Percentiles rank a stretch among this genome's conserved stretches.
Conservation (phyloP, 1,284 basidiomycete genomes). For the Sporisorium exsertum region DNA sequence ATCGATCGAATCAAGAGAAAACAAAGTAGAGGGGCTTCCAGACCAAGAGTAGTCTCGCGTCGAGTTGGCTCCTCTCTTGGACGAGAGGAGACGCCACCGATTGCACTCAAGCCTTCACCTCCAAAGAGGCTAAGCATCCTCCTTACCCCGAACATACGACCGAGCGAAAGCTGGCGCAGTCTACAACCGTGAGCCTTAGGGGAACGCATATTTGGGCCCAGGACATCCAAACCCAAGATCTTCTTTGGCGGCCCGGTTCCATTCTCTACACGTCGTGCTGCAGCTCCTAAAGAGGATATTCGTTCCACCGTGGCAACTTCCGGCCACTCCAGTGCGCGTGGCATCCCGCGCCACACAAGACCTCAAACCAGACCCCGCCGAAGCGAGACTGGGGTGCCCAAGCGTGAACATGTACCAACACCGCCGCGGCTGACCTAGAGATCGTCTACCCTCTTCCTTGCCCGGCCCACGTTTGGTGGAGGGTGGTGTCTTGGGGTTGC, state of each 20-base stretch:
- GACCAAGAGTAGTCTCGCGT: slow-evolving; percentile 68
- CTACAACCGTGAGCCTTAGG: slow-evolving; percentile 20
- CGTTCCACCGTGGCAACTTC: slow-evolving; percentile 6
- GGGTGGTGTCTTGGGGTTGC: slow-evolving; percentile 53
- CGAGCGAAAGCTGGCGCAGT: slow-evolving; percentile 45
- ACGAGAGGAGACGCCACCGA: slow-evolving; percentile 61
- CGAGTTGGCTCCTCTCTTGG: slow-evolving; percentile 55
- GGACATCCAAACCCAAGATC: slow-evolving; percentile 31
- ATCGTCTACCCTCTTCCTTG: slow-evolving; percentile 52
- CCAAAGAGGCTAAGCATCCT: slow-evolving; percentile 48
- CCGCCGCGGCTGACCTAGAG: slow-evolving; percentile 33
- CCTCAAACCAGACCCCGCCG: slow-evolving; percentile 8
- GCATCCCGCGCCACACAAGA: slow-evolving; percentile 7
- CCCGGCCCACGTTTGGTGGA: slow-evolving; percentile 38
- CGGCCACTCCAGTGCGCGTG: slow-evolving; percentile 8
- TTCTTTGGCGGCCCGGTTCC: slow-evolving; percentile 55
- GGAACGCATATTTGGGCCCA: background rate
- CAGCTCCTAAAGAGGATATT: slow-evolving; percentile 24
- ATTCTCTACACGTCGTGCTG: slow-evolving; percentile 41
- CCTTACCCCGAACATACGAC: slow-evolving; percentile 49
- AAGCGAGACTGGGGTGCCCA: slow-evolving; percentile 27
- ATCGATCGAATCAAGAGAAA: background rate
- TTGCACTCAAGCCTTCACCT: slow-evolving; percentile 66
- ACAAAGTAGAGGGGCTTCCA: slow-evolving; percentile 34
- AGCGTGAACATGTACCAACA: slow-evolving; percentile 20